Conservation (phyloP, 2,329 filamentous ascomycete species). For the Aureobasidium lini region DNA sequence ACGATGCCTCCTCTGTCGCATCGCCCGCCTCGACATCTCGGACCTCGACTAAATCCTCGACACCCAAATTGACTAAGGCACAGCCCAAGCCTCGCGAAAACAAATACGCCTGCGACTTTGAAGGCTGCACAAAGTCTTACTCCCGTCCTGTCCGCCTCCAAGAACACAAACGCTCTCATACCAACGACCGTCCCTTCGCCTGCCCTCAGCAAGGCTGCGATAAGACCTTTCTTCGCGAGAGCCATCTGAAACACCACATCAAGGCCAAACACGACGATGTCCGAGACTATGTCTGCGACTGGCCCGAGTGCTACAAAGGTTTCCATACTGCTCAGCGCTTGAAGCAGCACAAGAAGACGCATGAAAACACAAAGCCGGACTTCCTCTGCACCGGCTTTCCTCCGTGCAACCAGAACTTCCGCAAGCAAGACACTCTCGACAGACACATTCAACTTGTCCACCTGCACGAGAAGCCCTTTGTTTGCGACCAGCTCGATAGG, state of each 20-base stretch:
- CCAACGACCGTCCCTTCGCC: slow-evolving; percentile 70
- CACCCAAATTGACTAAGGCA: slow-evolving; percentile 26
- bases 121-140: slow-evolving; percentile 72
- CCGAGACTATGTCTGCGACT: slow-evolving; percentile 63
- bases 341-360: slow-evolving; percentile 66
- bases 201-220: slow-evolving; percentile 65
- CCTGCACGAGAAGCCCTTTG: slow-evolving; percentile 61
- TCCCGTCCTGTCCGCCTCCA: slow-evolving; percentile 76
- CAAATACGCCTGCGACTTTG: slow-evolving; percentile 66
- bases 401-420: slow-evolving; percentile 69
- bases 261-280: slow-evolving; percentile 71
- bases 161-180: slow-evolving; percentile 77
- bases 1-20: background rate
- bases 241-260: slow-evolving; percentile 78
- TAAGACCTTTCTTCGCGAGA: slow-evolving; percentile 79
- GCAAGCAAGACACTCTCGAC: slow-evolving; percentile 79
- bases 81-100: slow-evolving; percentile 51
- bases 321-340: slow-evolving; percentile 74
- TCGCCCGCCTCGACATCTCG: background rate
- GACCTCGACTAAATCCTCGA: slow-evolving; percentile 24
- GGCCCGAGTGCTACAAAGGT: slow-evolving; percentile 66
- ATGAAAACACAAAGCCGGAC: slow-evolving; percentile 65
- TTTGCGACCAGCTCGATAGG: slow-evolving; percentile 55
- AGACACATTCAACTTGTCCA: slow-evolving; percentile 75
- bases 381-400: slow-evolving; percentile 65